Evolutionary conservation across 176 grass and related monocot species (phyloP), one percentile per base, ranked within the genome.

Genomic region (Eleusine indica): DNA sequence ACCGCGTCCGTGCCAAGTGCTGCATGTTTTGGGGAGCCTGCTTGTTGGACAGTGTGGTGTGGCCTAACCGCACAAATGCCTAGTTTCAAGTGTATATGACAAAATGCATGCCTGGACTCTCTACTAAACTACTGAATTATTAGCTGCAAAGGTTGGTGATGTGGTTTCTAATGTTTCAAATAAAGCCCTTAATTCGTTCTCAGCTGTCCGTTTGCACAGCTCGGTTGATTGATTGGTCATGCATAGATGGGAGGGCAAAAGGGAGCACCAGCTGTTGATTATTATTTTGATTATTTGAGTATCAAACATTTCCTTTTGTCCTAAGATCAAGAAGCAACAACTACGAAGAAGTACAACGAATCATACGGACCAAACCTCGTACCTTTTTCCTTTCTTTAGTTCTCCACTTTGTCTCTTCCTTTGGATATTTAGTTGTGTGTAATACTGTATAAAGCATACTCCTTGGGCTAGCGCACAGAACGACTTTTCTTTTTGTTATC

Each of bases 101-200:
- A 74, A 83, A 83, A 61, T 76, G 71, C 70, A 51, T 64, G 61
- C 38, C 22, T 72, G 75, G 51, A 65, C 65, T 43, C 52, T 64
- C 77, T 78, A 53, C 70, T 9, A 32, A 49, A 14, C 44, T 81
- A 40, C 65, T 63, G 70, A 63, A 67, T 82, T 77, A 86, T 89
- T 65, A 86, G 83, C 88, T 77, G 82, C 44, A 72, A 66, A 74
- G 83, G 78, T 90, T 90, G 83, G 71, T 81, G 82, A 13, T 68
- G 12, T 63, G 30, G 73, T 28, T 84, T 49, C 67, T 40, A 9
- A 61, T 79, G 75, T 39, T 78, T 41, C 51, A 62, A 46, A 46
- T 46, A 46, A 38, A 22, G 18, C 22, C 64, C 64, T 78, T 35
- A 35, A 35, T 35, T 62, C 16, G 3, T 54, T 52, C 21, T 35